These are phyloP conservation scores for Ganoderma leucocontextum DNA, from an alignment of 1,284 basidiomycete genomes.

Conservation along the genomic window DNA sequence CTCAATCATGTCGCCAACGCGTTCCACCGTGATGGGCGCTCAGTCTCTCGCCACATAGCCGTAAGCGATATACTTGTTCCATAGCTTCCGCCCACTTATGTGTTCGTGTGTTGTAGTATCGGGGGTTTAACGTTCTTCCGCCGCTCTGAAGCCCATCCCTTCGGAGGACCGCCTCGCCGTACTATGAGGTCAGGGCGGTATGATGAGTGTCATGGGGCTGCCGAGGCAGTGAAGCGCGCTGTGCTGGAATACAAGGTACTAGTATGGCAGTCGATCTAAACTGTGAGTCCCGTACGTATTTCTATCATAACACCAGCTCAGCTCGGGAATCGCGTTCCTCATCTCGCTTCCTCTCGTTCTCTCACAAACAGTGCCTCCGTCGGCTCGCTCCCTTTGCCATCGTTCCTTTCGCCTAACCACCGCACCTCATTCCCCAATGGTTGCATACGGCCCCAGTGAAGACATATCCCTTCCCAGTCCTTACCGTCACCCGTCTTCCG, in stretches of 20 bases:
- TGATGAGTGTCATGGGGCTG: background rate
- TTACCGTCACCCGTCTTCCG: background rate
- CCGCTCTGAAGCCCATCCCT: background rate
- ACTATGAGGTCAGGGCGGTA: background rate
- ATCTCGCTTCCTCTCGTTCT: background rate
- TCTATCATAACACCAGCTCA: background rate
- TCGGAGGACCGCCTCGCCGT: background rate
- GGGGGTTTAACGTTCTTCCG: background rate
- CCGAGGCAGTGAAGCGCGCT: background rate
- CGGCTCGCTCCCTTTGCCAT: background rate
- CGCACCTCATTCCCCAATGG: background rate
- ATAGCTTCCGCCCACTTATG: background rate
- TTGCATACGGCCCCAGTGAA: background rate
- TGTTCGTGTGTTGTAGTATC: background rate
- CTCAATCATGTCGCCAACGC: background rate
- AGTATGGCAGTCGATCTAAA: background rate
- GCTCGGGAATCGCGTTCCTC: background rate
- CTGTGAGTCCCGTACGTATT: slow-evolving; percentile 1
- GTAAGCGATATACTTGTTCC: background rate
- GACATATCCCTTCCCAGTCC: background rate
- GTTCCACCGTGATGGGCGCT: slow-evolving; percentile 1
- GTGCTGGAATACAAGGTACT: background rate
- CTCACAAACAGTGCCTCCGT: background rate
- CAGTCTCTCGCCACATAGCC: background rate
- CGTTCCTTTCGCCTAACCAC: background rate